Evolutionary conservation across 2,329 filamentous ascomycete genomes (phyloP).

Genomic region (Trichoderma semiorbis): DNA sequence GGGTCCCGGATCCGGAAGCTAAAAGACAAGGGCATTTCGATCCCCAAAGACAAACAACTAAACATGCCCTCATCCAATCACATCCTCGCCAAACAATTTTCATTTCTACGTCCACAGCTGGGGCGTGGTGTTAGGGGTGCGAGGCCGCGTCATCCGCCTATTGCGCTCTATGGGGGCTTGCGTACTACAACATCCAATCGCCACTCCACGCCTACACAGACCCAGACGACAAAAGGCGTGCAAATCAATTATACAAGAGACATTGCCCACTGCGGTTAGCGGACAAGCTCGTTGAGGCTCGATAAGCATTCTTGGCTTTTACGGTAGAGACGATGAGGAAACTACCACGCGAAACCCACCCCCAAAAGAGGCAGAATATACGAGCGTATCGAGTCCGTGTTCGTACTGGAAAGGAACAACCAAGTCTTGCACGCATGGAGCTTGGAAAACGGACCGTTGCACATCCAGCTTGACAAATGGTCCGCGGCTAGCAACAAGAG

Average conservation of each 20-base stretch:
- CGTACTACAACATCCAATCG: constrained; percentile 14
- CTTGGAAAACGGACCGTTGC: neutral
- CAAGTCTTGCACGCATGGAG: neutral
- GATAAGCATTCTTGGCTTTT: neutral
- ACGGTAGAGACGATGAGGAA: neutral
- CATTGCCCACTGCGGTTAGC: neutral
- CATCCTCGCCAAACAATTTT: neutral
- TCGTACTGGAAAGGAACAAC: neutral
- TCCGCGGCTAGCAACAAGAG: neutral
- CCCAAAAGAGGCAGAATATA: neutral
- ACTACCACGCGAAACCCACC: neutral
- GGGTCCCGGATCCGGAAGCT: neutral
- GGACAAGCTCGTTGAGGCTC: neutral
- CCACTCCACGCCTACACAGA: constrained; percentile 5
- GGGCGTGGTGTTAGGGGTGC: constrained; percentile 15
- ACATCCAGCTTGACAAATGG: neutral
- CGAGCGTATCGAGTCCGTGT: neutral
- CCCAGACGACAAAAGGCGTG: neutral
- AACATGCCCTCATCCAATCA: constrained; percentile 9
- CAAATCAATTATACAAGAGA: neutral
- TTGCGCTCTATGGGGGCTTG: constrained; percentile 11
- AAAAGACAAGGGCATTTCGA: neutral
- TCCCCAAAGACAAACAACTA: neutral
- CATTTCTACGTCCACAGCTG: constrained; percentile 9
- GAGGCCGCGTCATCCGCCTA: constrained; percentile 20